A percentile compares a stretch with the other conserved stretches of the same genome.
These are phyloP conservation scores for Hypoxylon fuscum DNA, from an alignment of 495 filamentous ascomycete genomes.

Conservation along the genomic window DNA sequence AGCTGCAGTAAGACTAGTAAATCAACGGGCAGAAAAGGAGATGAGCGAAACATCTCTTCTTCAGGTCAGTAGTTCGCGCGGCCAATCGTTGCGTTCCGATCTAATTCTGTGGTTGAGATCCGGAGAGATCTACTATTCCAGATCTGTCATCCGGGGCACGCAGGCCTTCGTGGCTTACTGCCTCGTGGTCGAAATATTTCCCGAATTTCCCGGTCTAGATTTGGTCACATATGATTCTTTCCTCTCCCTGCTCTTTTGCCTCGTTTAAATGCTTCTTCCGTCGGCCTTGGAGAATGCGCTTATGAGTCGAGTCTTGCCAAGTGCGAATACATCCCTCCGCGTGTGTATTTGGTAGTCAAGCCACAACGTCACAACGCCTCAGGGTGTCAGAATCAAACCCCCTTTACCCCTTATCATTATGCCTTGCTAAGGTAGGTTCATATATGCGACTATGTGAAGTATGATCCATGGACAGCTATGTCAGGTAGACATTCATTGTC, in stretches of 20 bases:
- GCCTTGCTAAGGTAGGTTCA: too few relatives aligned
- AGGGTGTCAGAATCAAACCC: too few relatives aligned
- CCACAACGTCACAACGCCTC: too few relatives aligned
- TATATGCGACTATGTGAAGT: too few relatives aligned
- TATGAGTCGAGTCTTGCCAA: too few relatives aligned
- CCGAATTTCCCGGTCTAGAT: conserved; percentile 26
- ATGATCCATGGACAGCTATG: too few relatives aligned
- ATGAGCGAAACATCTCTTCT: conserved; percentile 10
- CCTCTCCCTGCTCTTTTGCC: neutral
- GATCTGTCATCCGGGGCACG: conserved; percentile 39
- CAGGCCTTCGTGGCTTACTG: conserved; percentile 5
- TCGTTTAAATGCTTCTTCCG: neutral
- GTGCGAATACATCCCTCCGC: too few relatives aligned
- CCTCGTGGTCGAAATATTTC: conserved; percentile 25
- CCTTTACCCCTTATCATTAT: too few relatives aligned
- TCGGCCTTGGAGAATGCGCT: too few relatives aligned
- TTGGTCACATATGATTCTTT: neutral
- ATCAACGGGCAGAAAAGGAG: neutral
- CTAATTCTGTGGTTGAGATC: conserved; percentile 32
- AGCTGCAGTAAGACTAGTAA: conserved; percentile 13
- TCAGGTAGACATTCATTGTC: too few relatives aligned
- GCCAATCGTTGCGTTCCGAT: conserved; percentile 33
- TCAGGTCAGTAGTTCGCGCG: conserved; percentile 14
- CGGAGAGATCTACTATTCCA: conserved; percentile 41
- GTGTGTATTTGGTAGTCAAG: too few relatives aligned